These are phyloP conservation scores for Ceratocystis harringtonii DNA, from an alignment of 2,329 filamentous ascomycete genomes.

Conservation along the genomic window DNA sequence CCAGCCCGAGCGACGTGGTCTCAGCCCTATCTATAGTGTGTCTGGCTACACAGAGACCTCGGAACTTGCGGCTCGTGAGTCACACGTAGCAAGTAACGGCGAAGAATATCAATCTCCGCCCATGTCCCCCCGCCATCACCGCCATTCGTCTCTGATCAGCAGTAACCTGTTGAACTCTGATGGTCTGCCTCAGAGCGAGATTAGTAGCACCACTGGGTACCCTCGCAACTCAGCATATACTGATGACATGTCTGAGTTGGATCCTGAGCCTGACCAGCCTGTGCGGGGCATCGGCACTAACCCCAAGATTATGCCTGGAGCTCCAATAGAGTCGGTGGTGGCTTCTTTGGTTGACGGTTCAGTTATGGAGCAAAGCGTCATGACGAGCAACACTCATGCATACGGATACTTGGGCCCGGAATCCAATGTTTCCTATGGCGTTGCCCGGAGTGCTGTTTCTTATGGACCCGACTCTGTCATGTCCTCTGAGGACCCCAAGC, in stretches of 20 bases:
- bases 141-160: conserved; percentile 40
- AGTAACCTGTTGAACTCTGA: conserved; percentile 30
- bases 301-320: conserved; percentile 57
- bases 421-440: conserved; percentile 14
- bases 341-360: conserved; percentile 75
- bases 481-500: conserved; percentile 23
- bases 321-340: conserved; percentile 74
- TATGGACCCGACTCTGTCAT: conserved; percentile 28
- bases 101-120: conserved; percentile 43
- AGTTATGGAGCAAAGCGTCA: conserved; percentile 47
- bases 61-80: conserved; percentile 38
- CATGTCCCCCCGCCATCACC: conserved; percentile 36
- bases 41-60: conserved; percentile 60
- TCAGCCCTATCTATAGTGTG: conserved; percentile 86
- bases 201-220: conserved; percentile 27
- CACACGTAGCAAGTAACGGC: conserved; percentile 34
- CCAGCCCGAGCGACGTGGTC: conserved; percentile 50
- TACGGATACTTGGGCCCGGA: conserved; percentile 11
- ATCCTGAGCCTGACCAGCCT: conserved; percentile 51
- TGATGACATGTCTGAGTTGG: conserved; percentile 38
- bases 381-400: conserved; percentile 35
- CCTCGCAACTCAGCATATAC: conserved; percentile 37
- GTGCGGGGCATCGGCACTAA: conserved; percentile 60
- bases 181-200: conserved; percentile 8
- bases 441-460: conserved; percentile 18